Percentiles rank a stretch among this genome's conserved stretches.
Conservation (phyloP, 148 eudicot genomes). For the Chenopodium formosanum region DNA sequence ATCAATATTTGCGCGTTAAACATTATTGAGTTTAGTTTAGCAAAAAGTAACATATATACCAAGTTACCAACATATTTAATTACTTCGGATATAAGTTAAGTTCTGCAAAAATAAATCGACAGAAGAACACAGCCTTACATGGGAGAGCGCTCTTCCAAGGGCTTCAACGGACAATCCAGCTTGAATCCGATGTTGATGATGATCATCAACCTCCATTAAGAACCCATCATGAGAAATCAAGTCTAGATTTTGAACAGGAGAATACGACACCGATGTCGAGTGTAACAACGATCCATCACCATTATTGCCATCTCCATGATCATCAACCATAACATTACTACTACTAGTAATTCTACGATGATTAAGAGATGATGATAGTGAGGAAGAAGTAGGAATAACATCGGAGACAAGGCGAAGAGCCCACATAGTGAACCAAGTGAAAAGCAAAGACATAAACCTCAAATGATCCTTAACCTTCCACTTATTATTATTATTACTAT, state of each 20-base stretch:
- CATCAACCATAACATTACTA: not conserved
- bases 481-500: not conserved
- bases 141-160: slow-evolving; percentile 21
- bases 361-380: not conserved
- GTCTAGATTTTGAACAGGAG: slow-evolving; percentile 5
- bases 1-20: no score
- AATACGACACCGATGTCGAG: not conserved
- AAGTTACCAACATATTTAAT: no score
- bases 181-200: not conserved
- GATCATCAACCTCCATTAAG: not conserved
- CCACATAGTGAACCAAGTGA: slow-evolving; percentile 19
- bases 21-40: no score
- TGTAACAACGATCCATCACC: not conserved
- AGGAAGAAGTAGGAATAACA: slow-evolving; percentile 9
- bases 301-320: not conserved
- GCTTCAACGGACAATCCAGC: slow-evolving; percentile 21
- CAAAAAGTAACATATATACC: no score
- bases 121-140: not conserved
- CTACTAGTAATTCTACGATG: no score
- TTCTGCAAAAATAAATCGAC: no score
- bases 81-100: no score
- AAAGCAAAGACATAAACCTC: not conserved
- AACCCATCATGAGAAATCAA: slow-evolving; percentile 21
- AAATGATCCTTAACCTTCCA: not conserved
- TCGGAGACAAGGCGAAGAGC: not conserved